Conservation (phyloP, 495 filamentous ascomycete species). For the Oidiodendron maius region DNA sequence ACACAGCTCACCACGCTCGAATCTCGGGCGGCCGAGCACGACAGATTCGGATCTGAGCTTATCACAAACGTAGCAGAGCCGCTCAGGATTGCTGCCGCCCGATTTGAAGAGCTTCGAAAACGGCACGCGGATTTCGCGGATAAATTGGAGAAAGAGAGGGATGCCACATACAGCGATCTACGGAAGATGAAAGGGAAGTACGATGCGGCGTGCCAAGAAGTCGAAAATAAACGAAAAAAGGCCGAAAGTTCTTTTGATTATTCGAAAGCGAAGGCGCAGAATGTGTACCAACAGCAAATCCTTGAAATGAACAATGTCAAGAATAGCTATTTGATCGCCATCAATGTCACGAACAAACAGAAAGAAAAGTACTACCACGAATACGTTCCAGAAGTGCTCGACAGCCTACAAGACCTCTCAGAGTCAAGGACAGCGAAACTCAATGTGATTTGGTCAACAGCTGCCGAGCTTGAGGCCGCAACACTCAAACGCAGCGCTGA, state of each 20-base stretch:
- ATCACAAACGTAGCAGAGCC: slow-evolving; percentile 77
- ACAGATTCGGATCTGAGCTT: slow-evolving; percentile 71
- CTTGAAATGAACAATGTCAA: slow-evolving; percentile 95
- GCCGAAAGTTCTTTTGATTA: slow-evolving; percentile 84
- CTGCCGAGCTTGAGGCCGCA: slow-evolving; percentile 67
- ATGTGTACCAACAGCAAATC: slow-evolving; percentile 82
- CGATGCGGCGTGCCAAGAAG: slow-evolving; percentile 87
- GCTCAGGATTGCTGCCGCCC: slow-evolving; percentile 58
- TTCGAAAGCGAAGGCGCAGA: slow-evolving; percentile 77
- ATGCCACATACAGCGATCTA: slow-evolving; percentile 74
- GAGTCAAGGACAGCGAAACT: slow-evolving; percentile 79
- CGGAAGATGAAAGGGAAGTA: slow-evolving; percentile 92
- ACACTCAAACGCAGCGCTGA: slow-evolving; percentile 65
- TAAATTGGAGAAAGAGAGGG: slow-evolving; percentile 85
- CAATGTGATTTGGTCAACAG: slow-evolving; percentile 79
- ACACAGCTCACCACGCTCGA: slow-evolving; percentile 88
- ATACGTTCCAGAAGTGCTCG: slow-evolving; percentile 88
- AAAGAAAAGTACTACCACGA: slow-evolving; percentile 97
- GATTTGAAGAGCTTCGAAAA: slow-evolving; percentile 91
- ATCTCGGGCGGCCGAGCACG: slow-evolving; percentile 81
- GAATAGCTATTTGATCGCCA: slow-evolving; percentile 92
- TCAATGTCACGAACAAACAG: slow-evolving; percentile 93
- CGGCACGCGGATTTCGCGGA: slow-evolving; percentile 81
- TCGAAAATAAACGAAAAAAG: slow-evolving; percentile 92
- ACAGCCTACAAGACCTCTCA: slow-evolving; percentile 85